Conservation (phyloP, 306 rosid genomes). For the Quercus variabilis region DNA sequence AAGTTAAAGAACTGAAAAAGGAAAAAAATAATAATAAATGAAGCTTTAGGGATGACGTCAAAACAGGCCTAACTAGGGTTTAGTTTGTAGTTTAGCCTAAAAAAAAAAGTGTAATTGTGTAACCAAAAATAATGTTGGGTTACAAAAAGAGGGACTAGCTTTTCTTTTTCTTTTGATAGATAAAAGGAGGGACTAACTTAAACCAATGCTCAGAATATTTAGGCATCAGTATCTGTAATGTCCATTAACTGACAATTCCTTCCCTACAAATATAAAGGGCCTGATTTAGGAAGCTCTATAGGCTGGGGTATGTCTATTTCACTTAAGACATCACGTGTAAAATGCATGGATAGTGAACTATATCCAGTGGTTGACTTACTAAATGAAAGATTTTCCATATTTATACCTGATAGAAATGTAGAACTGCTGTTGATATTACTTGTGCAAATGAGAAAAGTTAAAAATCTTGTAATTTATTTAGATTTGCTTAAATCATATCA, state of each 20-base stretch:
- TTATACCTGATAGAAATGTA: background rate
- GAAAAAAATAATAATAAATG: too few species aligned
- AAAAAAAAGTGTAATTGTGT: too few species aligned
- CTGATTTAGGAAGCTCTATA: background rate
- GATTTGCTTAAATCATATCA: background rate
- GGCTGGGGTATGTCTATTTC: background rate
- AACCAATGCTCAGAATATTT: background rate
- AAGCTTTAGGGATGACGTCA: too few species aligned
- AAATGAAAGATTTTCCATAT: too few species aligned
- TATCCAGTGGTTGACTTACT: background rate
- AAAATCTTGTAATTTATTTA: background rate
- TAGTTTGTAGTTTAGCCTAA: too few species aligned
- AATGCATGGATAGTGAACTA: background rate
- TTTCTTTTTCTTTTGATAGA: background rate
- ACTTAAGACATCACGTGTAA: background rate
- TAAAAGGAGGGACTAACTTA: background rate
- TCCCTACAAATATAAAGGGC: background rate
- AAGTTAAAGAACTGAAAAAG: too few species aligned
- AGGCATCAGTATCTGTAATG: background rate
- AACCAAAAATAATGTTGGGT: too few species aligned
- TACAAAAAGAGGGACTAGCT: background rate
- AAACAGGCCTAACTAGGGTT: too few species aligned
- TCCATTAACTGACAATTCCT: background rate
- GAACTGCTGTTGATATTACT: constrained; percentile 1
- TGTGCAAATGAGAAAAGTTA: background rate